Conservation (phyloP, 345 rosid species). For the Aegle marmelos region DNA sequence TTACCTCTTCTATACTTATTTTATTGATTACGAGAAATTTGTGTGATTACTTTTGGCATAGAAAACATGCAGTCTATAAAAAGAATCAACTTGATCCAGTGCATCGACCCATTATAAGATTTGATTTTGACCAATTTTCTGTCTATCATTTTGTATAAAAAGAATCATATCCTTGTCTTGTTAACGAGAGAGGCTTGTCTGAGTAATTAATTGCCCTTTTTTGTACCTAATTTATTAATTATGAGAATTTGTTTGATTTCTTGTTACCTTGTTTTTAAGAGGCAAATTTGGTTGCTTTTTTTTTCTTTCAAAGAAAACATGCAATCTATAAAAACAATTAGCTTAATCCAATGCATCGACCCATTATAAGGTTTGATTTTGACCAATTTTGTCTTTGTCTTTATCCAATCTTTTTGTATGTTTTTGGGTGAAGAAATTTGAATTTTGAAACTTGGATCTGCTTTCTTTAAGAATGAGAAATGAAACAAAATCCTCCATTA, state of each 20-base stretch:
- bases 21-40: neutral
- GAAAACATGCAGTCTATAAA: conserved; percentile 34
- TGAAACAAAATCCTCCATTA: neutral
- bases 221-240: neutral
- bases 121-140: conserved; percentile 11
- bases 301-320: conserved; percentile 28
- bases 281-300: neutral
- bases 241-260: neutral
- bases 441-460: conserved; percentile 33
- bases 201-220: conserved; percentile 22
- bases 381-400: neutral
- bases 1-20: neutral
- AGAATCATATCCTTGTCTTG: conserved; percentile 43
- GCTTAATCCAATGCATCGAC: conserved; percentile 38
- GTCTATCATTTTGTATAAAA: too few relatives aligned
- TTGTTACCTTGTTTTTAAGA: neutral
- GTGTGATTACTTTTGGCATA: neutral
- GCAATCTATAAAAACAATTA: conserved; percentile 30
- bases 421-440: conserved; percentile 16
- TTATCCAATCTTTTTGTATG: neutral
- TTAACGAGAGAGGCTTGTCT: conserved; percentile 52
- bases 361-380: conserved; percentile 55
- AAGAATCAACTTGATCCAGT: conserved; percentile 33
- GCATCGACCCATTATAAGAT: conserved; percentile 61
- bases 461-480: neutral